Base-by-base conservation (phyloP, 1,139 yeast species). In the Lodderomyces oxycetoniae region DNA sequence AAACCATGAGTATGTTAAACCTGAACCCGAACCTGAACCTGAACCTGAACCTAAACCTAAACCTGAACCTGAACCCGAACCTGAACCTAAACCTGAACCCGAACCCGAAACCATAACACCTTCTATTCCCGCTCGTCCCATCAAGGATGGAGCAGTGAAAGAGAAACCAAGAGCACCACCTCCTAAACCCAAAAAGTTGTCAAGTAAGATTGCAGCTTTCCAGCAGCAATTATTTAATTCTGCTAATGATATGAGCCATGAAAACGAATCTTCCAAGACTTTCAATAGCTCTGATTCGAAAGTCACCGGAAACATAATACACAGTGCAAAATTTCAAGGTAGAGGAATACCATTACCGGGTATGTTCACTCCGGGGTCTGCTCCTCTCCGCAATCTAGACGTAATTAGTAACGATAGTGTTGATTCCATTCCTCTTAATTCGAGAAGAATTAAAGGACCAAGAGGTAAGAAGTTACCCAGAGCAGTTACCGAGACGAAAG, bases 121-220 rank as follows among this genome's bases (percentile, higher is more conserved):
- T 20, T 20, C 23, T 20, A 20, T n/a, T 9, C 23, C 23, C n/a
- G n/a, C n/a, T n/a, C n/a, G n/a, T n/a, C n/a, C n/a, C n/a, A n/a
- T 38, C 30, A 25, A 37, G 15, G 29, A 26, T 26, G 9, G 19
- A 11, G 17, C 16, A 5, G 16, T 26, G 2, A 17, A 16, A 17
- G 22, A 33, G 4, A 48, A 45, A 32, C 45, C 56, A 5, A 66
- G 56, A 45, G 29, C 34, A 5, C 65, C 63, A 0, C 88, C 88
- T 3, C 79, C 78, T 20, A 78, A 77, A 24, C 89, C 89, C 2
- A 81, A 81, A 49, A 82, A 82, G 44, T 77, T 85, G 15, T 80
- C 89, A 0, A 78, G 87, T 0, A 80, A 71, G 44, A 83, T 83
- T 41, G 88, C 89, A 2, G 88, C 88, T 0, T 82, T 83, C 52